These are phyloP conservation scores for Botryotinia convoluta DNA, from an alignment of 2,329 filamentous ascomycete genomes.

Conservation along the genomic window DNA sequence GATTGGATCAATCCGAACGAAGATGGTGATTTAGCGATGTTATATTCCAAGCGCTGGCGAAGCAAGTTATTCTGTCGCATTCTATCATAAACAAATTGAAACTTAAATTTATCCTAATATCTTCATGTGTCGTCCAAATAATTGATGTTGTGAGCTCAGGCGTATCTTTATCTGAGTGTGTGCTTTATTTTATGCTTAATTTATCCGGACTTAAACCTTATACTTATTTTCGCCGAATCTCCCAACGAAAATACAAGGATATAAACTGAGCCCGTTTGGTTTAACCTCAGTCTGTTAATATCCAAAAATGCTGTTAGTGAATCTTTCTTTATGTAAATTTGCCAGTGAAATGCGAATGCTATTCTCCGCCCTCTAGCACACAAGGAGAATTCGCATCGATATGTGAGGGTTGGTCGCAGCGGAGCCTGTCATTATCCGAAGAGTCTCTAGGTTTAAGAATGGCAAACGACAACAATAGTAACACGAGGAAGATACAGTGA, in stretches of 20 bases:
- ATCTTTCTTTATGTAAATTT: too few species aligned
- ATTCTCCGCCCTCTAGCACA: too few species aligned
- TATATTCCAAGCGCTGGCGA: neutral
- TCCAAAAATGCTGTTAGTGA: too few species aligned
- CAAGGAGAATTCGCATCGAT: too few species aligned
- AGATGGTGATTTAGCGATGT: neutral
- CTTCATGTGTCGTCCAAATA: neutral
- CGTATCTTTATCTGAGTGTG: accelerated
- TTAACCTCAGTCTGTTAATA: neutral
- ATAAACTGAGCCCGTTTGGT: neutral
- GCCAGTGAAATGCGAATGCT: too few species aligned
- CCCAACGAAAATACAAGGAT: accelerated
- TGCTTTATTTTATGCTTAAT: neutral
- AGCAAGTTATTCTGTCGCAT: neutral
- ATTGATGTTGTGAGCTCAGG: neutral
- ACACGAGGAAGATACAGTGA: too few species aligned
- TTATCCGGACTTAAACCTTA: neutral
- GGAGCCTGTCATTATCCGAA: too few species aligned
- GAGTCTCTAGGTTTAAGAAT: too few species aligned
- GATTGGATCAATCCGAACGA: neutral
- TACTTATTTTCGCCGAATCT: neutral
- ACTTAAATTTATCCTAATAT: neutral
- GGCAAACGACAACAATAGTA: too few species aligned
- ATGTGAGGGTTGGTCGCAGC: too few species aligned
- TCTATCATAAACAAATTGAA: neutral